phyloP scores from a whole-genome alignment of 768 basidiomycete species.

The Candolleomyces eurysporus region DNA sequence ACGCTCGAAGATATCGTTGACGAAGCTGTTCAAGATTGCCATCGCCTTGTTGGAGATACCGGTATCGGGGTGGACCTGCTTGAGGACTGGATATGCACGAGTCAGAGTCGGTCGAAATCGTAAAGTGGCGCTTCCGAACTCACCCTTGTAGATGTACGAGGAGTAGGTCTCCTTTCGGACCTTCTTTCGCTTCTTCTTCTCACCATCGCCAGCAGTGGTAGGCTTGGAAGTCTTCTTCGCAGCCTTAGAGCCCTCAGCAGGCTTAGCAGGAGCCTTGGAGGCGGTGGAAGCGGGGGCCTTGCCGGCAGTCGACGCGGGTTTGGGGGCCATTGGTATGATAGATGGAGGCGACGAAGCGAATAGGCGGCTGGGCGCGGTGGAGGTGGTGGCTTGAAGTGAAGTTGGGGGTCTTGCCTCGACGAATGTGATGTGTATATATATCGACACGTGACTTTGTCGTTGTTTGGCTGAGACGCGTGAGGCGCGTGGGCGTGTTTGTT shows the following conservation, averaged over 20 bases:
- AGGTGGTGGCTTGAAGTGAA: slow-evolving; percentile 29
- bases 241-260: slow-evolving; percentile 60
- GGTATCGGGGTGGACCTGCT: slow-evolving; percentile 97
- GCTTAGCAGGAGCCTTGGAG: slow-evolving; percentile 73
- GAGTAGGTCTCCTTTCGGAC: slow-evolving; percentile 89
- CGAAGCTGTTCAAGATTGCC: slow-evolving; percentile 95
- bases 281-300: slow-evolving; percentile 70
- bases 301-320: slow-evolving; percentile 79
- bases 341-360: slow-evolving; percentile 9
- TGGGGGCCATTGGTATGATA: slow-evolving; percentile 63
- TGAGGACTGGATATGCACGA: slow-evolving; percentile 58
- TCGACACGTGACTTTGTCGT: slow-evolving; percentile 41
- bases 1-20: slow-evolving; percentile 95
- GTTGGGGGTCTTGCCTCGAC: slow-evolving; percentile 16
- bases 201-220: slow-evolving; percentile 55
- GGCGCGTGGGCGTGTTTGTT: slow-evolving; percentile 3
- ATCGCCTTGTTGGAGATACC: slow-evolving; percentile 99
- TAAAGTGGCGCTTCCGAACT: slow-evolving; percentile 10
- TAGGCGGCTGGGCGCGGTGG: slow-evolving; percentile 18
- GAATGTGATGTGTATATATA: slow-evolving; percentile 35
- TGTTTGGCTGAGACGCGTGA: slow-evolving; percentile 32
- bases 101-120: slow-evolving; percentile 3
- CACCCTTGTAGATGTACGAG: slow-evolving; percentile 94
- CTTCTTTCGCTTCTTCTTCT: slow-evolving; percentile 91
- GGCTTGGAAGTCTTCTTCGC: slow-evolving; percentile 76